Base-by-base conservation (phyloP, 352 stramenopile genomes). In the Pythium diclinum region DNA sequence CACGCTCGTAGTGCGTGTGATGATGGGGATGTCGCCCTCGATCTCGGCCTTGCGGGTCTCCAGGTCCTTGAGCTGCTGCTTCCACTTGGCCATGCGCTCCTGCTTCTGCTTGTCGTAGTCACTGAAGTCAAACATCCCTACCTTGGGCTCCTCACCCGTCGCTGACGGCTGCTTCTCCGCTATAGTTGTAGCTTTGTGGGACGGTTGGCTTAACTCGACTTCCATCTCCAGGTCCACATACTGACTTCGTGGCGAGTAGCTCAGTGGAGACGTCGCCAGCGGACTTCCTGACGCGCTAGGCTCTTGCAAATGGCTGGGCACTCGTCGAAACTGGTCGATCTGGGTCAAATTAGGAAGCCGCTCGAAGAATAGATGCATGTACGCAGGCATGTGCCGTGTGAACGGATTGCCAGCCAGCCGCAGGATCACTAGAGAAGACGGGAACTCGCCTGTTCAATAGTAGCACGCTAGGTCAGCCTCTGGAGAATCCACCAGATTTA, bases 361-460 rank as follows among this genome's bases (percentile, higher is more conserved):
- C 48, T 88, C 78, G 38, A 91, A 91, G 60, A 89, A 78, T 7
- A 83, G 62, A 32, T 78, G 67, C 28, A 77, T 79, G 55, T 89
- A 89, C 13, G 72, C 67, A 8, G 80, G 82, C 65, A 80, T 87
- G 66, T 81, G 73, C 6, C 69, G 65, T 3, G 80, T 62, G 57
- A 89, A 89, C 21, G 80, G 80, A 55, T 91, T 91, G 4, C 75
- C 80, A 10, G 72, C 65, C 2, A 91, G 62, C 9, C 79, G 69
- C 0, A 91, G 57, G 30, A 89, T 72, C 16, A 78, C 64, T n/a
- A 91, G 70, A 16, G 82, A 84, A 23, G 65, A 42, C 3, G 80
- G 82, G 19, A 91, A 83, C 57, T 91, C 80, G 16, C 40, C 72
- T 79, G 25, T 30, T 6, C 6, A 6, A 28, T 1, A 9, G 47